Conservation (phyloP, 2,329 filamentous ascomycete species). For the Harringtonia aguacate region DNA sequence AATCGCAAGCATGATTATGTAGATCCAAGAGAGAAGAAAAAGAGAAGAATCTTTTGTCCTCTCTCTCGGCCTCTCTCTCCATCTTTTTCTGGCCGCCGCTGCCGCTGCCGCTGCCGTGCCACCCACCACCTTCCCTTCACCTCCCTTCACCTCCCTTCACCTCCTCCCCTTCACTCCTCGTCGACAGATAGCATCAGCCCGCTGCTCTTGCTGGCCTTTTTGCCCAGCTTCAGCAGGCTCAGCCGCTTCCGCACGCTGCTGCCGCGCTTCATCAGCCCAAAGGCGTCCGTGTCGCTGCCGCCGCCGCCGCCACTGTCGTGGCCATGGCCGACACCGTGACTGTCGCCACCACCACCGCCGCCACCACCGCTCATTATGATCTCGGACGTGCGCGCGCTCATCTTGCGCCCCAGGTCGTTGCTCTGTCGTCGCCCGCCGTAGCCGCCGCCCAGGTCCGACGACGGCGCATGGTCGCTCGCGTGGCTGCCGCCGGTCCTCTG, state of each 20-base stretch:
- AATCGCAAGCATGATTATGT: background rate
- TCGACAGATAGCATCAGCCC: slow-evolving; percentile 42
- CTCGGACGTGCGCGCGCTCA: slow-evolving; percentile 1
- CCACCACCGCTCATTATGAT: background rate
- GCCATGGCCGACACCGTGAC: background rate
- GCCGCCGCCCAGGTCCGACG: no score
- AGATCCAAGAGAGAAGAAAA: background rate
- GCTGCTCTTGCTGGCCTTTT: slow-evolving; percentile 50
- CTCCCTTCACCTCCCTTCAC: no score
- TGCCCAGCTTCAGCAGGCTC: slow-evolving; percentile 66
- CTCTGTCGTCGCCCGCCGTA: background rate
- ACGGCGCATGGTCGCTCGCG: no score
- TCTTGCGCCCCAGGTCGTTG: background rate
- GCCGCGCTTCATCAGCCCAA: background rate
- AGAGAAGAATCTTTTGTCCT: no score
- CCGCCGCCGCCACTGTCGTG: background rate
- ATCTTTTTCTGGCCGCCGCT: no score
- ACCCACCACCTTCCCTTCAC: no score
- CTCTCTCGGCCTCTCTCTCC: no score
- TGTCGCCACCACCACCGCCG: background rate
- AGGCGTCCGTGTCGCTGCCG: background rate
- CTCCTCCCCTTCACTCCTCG: slow-evolving; percentile 33
- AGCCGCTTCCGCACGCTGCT: slow-evolving; percentile 63
- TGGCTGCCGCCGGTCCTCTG: background rate
- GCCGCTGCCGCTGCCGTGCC: no score